Base-by-base conservation (phyloP, 441 rosid genomes). In the Kokia cookei region DNA sequence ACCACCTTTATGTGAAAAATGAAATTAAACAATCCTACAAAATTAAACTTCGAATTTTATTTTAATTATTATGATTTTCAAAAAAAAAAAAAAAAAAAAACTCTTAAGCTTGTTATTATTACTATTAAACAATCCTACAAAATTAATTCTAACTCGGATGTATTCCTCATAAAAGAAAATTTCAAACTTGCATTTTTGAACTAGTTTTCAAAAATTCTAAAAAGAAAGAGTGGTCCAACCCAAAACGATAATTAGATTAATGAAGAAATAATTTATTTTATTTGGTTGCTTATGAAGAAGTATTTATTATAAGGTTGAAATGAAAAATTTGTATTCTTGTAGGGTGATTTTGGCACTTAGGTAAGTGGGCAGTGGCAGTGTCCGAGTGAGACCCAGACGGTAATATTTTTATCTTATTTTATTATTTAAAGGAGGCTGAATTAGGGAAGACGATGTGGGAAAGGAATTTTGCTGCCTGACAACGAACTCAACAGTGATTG, bases 381-480 rank as follows among this genome's bases (percentile, higher is more conserved):
- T 65, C 55, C 1, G 2, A 24, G 37, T 45, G 55, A 19, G 54
- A 13, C 55, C 37, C 57, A 26, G 2, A 2, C 15, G 19, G 29
- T 72, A 65, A 55, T 47, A 78, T 8, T 70, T 57, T 19, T 11
- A 22, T 55, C 7, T 27, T 45, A 45, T 45, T 40, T 27, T 27
- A 53, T 54, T 13, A 42, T 19, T 12, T 0, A 57, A 37, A 13
- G 50, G 14, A 1, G 32, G 11, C 29, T 29, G 2, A 69, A 32
- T 59, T 37, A 48, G 50, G 71, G 14, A 32, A 61, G 60, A 54
- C 79, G 72, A 14, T 61, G 73, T 61, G 37, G 13, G 62, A 71
- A 53, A 47, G 69, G 63, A 75, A 67, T 67, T 66, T 79, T 53
- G 76, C 76, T 71, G 74, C 74, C 73, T 19, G 76, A 58, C 63